Percentiles rank a stretch among this genome's conserved stretches.
Conservation (phyloP, 108 stramenopile species). For the Bacterosira constricta region DNA sequence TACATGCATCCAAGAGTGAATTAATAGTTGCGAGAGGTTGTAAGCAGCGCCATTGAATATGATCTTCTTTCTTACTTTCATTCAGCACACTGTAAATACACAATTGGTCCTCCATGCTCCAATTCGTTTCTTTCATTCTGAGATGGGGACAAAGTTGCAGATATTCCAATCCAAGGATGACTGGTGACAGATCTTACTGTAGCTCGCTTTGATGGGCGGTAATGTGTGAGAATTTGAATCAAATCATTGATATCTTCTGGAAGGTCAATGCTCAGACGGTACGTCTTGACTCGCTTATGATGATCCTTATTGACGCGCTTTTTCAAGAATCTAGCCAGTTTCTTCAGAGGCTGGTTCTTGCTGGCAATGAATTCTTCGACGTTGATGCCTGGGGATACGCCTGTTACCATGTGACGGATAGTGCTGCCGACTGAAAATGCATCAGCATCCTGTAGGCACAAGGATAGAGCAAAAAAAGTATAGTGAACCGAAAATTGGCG, state of each 20-base stretch:
- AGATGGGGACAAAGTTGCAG: background rate
- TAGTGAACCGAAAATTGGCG: no score
- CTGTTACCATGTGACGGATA: conserved; percentile 75
- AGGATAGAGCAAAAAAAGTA: no score
- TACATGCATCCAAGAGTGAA: no score
- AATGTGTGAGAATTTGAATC: conserved; percentile 31
- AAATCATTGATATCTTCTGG: conserved; percentile 27
- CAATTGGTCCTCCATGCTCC: conserved; percentile 30
- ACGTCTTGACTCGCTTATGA: conserved; percentile 25
- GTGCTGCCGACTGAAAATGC: conserved; percentile 85
- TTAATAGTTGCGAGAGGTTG: no score
- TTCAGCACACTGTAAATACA: conserved; percentile 20
- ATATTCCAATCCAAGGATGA: conserved; percentile 18
- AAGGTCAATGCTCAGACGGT: conserved; percentile 30
- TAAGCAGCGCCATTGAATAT: no score
- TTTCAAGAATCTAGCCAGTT: conserved; percentile 28
- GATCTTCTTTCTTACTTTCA: no score
- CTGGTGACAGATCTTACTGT: conserved; percentile 27
- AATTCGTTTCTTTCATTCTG: background rate
- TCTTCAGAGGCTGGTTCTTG: conserved; percentile 30
- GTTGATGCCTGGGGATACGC: conserved; percentile 75
- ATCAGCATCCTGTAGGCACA: no score
- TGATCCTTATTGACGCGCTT: background rate
- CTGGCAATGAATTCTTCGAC: conserved; percentile 67
- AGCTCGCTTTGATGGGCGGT: conserved; percentile 20